Conservation (phyloP, 768 basidiomycete species). For the Boletellus ananas region DNA sequence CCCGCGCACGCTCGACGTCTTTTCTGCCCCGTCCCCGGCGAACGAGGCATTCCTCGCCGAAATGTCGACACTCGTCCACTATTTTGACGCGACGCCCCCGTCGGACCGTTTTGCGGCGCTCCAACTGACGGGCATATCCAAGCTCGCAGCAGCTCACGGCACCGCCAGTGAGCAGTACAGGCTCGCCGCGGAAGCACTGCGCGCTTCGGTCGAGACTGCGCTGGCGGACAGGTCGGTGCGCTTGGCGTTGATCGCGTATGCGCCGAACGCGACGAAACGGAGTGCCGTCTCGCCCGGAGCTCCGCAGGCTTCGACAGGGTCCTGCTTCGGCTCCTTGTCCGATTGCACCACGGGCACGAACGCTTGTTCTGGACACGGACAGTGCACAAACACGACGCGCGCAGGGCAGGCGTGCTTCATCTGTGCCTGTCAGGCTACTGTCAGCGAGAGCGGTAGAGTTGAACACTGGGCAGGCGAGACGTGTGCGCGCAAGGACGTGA, state of each 20-base stretch:
- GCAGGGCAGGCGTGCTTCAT: slow-evolving; percentile 52
- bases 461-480: slow-evolving; percentile 70
- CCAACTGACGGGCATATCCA: slow-evolving; percentile 49
- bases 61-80: slow-evolving; percentile 47
- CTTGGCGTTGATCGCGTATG: slow-evolving; percentile 53
- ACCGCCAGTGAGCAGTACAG: slow-evolving; percentile 52
- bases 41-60: slow-evolving; percentile 40
- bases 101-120: slow-evolving; percentile 60
- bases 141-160: slow-evolving; percentile 47
- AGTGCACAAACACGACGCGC: slow-evolving; percentile 58
- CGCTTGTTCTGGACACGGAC: slow-evolving; percentile 66
- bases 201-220: slow-evolving; percentile 43
- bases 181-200: slow-evolving; percentile 43
- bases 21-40: slow-evolving; percentile 38
- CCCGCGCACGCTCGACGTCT: slow-evolving; percentile 38
- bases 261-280: slow-evolving; percentile 36
- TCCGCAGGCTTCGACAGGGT: slow-evolving; percentile 54
- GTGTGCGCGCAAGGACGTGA: slow-evolving; percentile 78
- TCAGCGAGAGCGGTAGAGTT: slow-evolving; percentile 49
- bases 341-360: slow-evolving; percentile 60
- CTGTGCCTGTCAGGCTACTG: slow-evolving; percentile 46
- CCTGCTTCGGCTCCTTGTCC: slow-evolving; percentile 55
- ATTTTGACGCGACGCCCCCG: slow-evolving; percentile 34
- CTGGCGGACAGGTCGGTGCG: slow-evolving; percentile 38
- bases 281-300: slow-evolving; percentile 28